These are phyloP conservation scores for Davidsoniella virescens DNA, from an alignment of 2,329 filamentous ascomycete genomes.

Conservation along the genomic window DNA sequence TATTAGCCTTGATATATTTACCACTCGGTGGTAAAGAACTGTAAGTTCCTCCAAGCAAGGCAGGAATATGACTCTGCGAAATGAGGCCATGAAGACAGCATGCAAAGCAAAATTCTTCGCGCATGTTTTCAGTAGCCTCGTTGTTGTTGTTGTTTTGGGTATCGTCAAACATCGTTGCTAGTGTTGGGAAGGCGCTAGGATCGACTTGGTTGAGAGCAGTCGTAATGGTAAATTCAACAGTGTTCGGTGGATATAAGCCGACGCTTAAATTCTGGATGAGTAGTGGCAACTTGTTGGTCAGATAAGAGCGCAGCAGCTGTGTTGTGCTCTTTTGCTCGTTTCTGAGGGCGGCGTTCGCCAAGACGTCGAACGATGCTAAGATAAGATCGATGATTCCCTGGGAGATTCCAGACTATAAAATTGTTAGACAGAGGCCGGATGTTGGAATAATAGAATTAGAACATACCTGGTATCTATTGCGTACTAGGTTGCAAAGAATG, in stretches of 20 bases:
- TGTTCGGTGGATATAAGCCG: constrained; percentile 62
- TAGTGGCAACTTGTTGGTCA: constrained; percentile 52
- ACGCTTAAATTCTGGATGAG: constrained; percentile 35
- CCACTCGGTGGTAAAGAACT: constrained; percentile 59
- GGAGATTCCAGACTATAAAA: constrained; percentile 53
- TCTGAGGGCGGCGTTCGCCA: constrained; percentile 71
- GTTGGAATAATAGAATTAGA: neutral
- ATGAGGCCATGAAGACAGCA: constrained; percentile 83
- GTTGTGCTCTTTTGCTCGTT: constrained; percentile 41
- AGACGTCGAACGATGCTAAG: constrained; percentile 72
- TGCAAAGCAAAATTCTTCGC: constrained; percentile 69
- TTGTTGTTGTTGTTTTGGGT: constrained; percentile 35
- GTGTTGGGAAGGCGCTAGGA: constrained; percentile 54
- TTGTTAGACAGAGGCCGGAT: too few relatives aligned
- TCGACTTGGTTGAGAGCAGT: constrained; percentile 68
- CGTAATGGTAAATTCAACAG: constrained; percentile 50
- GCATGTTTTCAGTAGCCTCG: constrained; percentile 40
- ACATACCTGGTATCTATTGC: constrained; percentile 65
- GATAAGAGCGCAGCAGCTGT: constrained; percentile 67
- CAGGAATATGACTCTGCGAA: constrained; percentile 58
- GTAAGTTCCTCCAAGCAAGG: constrained; percentile 70
- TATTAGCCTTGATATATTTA: constrained; percentile 58
- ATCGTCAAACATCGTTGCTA: constrained; percentile 43
- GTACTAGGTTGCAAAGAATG: constrained; percentile 61
- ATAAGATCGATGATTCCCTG: constrained; percentile 68